Percentiles rank a stretch among this genome's conserved stretches.
These are phyloP conservation scores for Botryotinia convoluta DNA, from an alignment of 2,329 filamentous ascomycete species.

Conservation along the genomic window DNA sequence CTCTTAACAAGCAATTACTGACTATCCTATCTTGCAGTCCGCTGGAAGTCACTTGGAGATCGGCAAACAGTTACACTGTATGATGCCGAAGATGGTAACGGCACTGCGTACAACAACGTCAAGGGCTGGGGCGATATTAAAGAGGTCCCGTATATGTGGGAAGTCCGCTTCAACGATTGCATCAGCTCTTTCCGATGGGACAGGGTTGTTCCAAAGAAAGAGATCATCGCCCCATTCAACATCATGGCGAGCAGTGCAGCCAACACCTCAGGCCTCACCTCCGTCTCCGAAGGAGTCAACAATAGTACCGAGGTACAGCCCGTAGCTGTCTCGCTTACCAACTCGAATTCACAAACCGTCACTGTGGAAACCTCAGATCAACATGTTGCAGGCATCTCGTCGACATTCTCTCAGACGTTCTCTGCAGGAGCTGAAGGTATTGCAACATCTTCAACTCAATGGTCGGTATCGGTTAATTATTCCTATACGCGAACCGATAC, in stretches of 20 bases:
- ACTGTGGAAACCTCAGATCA: slow-evolving; percentile 8
- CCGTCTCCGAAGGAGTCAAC: neutral
- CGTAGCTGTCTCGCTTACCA: neutral
- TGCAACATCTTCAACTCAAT: neutral
- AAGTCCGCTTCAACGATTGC: neutral
- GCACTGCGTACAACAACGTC: neutral
- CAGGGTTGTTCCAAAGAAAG: neutral
- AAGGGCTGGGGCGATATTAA: slow-evolving; percentile 2
- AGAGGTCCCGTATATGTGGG: neutral
- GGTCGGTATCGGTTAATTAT: neutral
- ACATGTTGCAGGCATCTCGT: neutral
- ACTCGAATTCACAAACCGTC: neutral
- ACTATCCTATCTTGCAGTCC: neutral
- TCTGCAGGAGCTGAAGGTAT: neutral
- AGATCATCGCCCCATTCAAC: neutral
- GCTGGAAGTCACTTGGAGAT: neutral
- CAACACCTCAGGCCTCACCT: neutral
- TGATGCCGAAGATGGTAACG: neutral
- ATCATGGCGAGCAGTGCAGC: neutral
- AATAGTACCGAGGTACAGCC: neutral
- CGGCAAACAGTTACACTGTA: neutral
- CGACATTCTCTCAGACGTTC: neutral
- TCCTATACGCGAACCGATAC: neutral
- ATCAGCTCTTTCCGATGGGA: slow-evolving; percentile 5
- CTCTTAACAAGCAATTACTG: neutral